Conservation (phyloP, 2,329 filamentous ascomycete genomes). For the Aphanocladium album region DNA sequence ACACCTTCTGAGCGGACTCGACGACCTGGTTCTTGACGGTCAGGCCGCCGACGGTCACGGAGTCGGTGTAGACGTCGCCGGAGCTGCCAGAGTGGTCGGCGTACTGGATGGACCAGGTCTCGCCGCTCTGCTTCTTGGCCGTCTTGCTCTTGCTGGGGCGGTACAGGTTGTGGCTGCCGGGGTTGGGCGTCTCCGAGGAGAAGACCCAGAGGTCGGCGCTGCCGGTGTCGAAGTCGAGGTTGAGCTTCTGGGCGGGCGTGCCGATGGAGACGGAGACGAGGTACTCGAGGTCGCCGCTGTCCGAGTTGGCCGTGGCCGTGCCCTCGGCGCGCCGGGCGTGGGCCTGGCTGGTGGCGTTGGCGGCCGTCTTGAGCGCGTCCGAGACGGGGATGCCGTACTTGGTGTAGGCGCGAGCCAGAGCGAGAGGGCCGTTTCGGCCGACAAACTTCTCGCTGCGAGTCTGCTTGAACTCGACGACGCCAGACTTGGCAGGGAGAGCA, state of each 20-base stretch:
- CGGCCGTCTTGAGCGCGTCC: slow-evolving; percentile 32
- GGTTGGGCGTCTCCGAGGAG: slow-evolving; percentile 23
- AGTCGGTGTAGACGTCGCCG: slow-evolving; percentile 41
- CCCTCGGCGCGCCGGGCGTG: slow-evolving; percentile 15
- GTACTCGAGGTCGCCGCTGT: slow-evolving; percentile 16
- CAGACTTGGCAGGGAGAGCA: slow-evolving; percentile 7
- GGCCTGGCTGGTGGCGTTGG: slow-evolving; percentile 42
- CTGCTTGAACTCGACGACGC: slow-evolving; percentile 1
- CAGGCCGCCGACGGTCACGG: slow-evolving; percentile 37
- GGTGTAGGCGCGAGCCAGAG: slow-evolving; percentile 29
- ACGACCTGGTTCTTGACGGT: slow-evolving; percentile 37
- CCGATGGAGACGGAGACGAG: slow-evolving; percentile 7
- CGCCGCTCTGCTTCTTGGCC: slow-evolving; percentile 27
- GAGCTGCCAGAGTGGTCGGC: slow-evolving; percentile 38
- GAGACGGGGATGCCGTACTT: slow-evolving; percentile 39
- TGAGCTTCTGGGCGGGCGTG: slow-evolving; percentile 31
- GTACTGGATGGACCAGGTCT: slow-evolving; percentile 38
- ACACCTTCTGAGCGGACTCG: slow-evolving; percentile 38
- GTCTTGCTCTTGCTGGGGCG: slow-evolving; percentile 32
- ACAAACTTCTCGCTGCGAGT: slow-evolving; percentile 17
- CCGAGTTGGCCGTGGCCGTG: slow-evolving; percentile 5
- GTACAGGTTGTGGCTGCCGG: slow-evolving; percentile 34
- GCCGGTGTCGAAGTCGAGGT: slow-evolving; percentile 38
- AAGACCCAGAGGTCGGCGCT: slow-evolving; percentile 38
- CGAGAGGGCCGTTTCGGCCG: slow-evolving; percentile 23